These are phyloP conservation scores for Acanthamoeba triangularis DNA, from an alignment of 208 protist genomes.

Conservation along the genomic window DNA sequence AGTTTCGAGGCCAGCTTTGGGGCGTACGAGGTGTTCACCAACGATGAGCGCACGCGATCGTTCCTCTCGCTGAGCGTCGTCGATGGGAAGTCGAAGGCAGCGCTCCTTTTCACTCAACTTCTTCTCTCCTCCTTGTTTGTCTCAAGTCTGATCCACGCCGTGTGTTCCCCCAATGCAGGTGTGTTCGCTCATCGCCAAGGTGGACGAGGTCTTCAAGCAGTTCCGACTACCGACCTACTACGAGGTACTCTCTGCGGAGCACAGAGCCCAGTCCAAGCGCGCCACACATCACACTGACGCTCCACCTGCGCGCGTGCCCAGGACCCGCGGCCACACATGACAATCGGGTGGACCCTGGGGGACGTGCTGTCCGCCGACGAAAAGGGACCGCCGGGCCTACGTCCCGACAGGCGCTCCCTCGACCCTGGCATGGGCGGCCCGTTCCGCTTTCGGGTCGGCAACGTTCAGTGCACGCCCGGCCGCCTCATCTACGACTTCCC, in stretches of 20 bases:
- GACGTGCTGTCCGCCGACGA: not conserved
- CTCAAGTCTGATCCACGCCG: not conserved
- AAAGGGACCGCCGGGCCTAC: not conserved
- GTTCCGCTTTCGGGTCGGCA: conserved; percentile 6
- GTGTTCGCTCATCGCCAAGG: conserved; percentile 41
- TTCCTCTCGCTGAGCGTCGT: conserved; percentile 16
- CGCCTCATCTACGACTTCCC: conserved; percentile 51
- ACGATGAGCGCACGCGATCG: conserved; percentile 65
- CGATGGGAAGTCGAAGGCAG: not conserved
- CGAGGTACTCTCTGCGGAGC: not conserved
- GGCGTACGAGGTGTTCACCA: conserved; percentile 38
- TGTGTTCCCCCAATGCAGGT: not conserved
- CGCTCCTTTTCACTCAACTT: not conserved
- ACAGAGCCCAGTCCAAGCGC: not conserved
- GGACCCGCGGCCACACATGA: conserved; percentile 69
- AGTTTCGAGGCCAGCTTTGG: conserved; percentile 48
- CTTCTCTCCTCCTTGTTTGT: not conserved
- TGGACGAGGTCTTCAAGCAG: conserved; percentile 58
- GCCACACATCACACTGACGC: too few species aligned
- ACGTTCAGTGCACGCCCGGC: conserved; percentile 39
- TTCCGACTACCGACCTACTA: conserved; percentile 54
- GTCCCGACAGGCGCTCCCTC: not conserved
- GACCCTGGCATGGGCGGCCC: not conserved
- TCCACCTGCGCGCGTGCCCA: not conserved
- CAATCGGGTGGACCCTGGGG: conserved; percentile 54